phyloP scores from a whole-genome alignment of 768 basidiomycete species.

The Chalciporus piperatus region DNA sequence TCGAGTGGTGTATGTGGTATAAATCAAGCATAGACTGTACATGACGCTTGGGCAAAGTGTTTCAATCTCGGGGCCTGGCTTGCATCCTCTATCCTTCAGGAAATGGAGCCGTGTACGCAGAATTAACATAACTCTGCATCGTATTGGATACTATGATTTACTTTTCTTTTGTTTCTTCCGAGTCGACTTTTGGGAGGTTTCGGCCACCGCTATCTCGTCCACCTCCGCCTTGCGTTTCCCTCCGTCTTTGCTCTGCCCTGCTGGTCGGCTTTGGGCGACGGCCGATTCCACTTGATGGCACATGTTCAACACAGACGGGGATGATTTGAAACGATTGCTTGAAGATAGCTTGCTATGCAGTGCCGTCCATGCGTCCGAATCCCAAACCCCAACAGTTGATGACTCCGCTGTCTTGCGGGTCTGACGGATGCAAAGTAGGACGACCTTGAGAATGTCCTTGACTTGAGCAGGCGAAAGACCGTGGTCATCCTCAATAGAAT shows the following conservation, averaged over 20 bases:
- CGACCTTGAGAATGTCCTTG: conserved; percentile 79
- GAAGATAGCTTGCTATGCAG: conserved; percentile 46
- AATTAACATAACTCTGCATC: no score
- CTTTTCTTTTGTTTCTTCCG: conserved; percentile 47
- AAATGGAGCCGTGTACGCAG: no score
- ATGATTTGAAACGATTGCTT: conserved; percentile 61
- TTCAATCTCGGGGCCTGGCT: no score
- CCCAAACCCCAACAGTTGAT: conserved; percentile 49
- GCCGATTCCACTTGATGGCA: conserved; percentile 57
- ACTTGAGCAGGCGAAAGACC: conserved; percentile 58
- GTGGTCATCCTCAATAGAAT: conserved; percentile 46
- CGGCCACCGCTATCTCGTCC: conserved; percentile 26
- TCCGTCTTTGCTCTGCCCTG: not conserved
- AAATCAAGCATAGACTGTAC: not conserved
- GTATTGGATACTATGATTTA: conserved; percentile 18
- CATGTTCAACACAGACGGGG: conserved; percentile 57
- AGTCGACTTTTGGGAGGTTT: conserved; percentile 37
- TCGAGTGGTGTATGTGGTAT: not conserved
- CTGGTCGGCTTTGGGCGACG: conserved; percentile 7
- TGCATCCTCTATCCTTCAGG: no score
- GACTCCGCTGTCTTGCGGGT: conserved; percentile 45
- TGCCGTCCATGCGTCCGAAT: conserved; percentile 51
- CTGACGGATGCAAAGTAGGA: conserved; percentile 60
- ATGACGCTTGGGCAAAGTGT: not conserved
- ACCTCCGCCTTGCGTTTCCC: conserved; percentile 43